A percentile compares a stretch with the other conserved stretches of the same genome.
Conservation (phyloP, 192 early-diverging fungal species). For the Funneliformis mosseae region DNA sequence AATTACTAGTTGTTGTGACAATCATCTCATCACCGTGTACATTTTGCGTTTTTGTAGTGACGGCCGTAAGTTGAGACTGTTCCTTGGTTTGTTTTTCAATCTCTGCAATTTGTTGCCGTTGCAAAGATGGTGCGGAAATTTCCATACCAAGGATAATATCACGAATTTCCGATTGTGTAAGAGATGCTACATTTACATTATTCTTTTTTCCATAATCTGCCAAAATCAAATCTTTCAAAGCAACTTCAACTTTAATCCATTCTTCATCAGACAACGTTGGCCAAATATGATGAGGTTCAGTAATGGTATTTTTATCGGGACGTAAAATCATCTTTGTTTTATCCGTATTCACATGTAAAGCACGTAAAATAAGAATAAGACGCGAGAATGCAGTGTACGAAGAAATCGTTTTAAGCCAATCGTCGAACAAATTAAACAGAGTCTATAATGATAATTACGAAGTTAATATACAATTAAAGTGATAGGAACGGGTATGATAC, state of each 20-base stretch:
- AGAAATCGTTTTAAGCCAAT: constrained; percentile 94
- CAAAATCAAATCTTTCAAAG: constrained; percentile 95
- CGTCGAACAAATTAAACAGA: constrained; percentile 89
- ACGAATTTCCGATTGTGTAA: constrained; percentile 95
- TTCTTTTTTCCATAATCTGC: constrained; percentile 99
- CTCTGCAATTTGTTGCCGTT: constrained; percentile 97
- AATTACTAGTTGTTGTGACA: constrained; percentile 95
- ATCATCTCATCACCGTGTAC: constrained; percentile 98
- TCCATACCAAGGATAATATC: constrained; percentile 99
- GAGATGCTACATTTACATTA: constrained; percentile 95
- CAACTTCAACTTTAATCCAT: constrained; percentile 95
- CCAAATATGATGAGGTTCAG: constrained; percentile 98
- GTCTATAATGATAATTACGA: constrained; percentile 38
- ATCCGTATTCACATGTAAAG: constrained; percentile 97
- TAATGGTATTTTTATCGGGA: constrained; percentile 90
- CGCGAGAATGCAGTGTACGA: constrained; percentile 99
- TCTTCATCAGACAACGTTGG: constrained; percentile 95
- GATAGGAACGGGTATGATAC: background rate
- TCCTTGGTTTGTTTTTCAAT: constrained; percentile 96
- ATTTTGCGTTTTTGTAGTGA: constrained; percentile 96
- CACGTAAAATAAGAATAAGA: constrained; percentile 92
- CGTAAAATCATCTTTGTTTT: constrained; percentile 96
- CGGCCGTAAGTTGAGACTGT: constrained; percentile 91
- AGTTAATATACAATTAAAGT: background rate
- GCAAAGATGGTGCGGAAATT: constrained; percentile 93